phyloP scores from a whole-genome alignment of 495 filamentous ascomycete genomes.

The Penicillium daleae region DNA sequence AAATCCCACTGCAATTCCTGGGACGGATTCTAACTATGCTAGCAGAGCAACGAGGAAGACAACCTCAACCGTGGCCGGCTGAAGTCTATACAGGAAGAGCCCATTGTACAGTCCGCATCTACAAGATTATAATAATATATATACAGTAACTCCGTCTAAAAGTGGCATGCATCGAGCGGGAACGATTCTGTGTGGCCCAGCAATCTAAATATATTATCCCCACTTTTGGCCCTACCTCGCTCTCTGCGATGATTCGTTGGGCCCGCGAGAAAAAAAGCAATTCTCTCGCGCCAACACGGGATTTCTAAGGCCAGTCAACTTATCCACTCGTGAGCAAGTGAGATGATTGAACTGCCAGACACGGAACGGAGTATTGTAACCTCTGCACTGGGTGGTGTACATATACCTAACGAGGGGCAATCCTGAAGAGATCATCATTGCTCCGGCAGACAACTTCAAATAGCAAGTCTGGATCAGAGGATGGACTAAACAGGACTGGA shows the following conservation, averaged over 20 bases:
- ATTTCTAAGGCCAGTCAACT: neutral
- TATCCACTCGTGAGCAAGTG: neutral
- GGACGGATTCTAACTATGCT: neutral
- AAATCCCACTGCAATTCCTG: neutral
- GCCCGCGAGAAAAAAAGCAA: neutral
- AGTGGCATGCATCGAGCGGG: neutral
- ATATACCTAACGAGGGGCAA: too few relatives aligned
- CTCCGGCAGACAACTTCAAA: too few relatives aligned
- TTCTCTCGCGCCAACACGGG: neutral
- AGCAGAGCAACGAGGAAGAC: neutral
- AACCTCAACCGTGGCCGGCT: neutral
- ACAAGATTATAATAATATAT: too few relatives aligned
- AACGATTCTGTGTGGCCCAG: constrained; percentile 1
- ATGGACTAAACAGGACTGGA: too few relatives aligned
- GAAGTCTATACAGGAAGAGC: neutral
- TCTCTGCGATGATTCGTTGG: neutral
- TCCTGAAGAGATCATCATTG: too few relatives aligned
- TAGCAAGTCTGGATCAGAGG: too few relatives aligned
- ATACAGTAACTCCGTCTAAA: too few relatives aligned
- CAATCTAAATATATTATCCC: neutral
- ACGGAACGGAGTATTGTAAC: too few relatives aligned
- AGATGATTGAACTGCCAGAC: neutral
- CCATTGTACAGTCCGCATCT: neutral
- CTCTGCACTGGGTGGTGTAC: too few relatives aligned
- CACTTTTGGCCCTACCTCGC: neutral